Evolutionary conservation across 371 early-diverging fungal genomes (phyloP), one percentile per base, ranked within the genome.

Genomic region (Mortierella sp.): DNA sequence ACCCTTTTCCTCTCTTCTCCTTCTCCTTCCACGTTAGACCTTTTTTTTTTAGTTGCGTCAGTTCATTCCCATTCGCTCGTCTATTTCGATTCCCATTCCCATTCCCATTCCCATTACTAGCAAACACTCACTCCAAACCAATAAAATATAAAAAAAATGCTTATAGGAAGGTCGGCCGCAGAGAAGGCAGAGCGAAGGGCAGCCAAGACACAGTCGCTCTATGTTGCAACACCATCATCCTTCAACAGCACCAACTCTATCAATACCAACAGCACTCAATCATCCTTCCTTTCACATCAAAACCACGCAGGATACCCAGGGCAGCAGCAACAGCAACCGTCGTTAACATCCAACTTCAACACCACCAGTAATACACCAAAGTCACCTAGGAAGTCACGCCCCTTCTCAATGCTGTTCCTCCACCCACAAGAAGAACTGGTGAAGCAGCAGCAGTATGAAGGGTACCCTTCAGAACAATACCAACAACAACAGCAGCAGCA

Each of bases 131-230:
- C 22, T 61, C 40, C 49, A 62, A 51, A 55, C 24, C 14, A 49
- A 49, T 20, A 49, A 49, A 49, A 49, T 49, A 40, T 14, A 12
- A 26, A 32, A 39, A 65, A 18, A 11, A 74, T 79, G 79, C 75
- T 79, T 57, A 67, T 75, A 22, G 79, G 79, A 70, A 66, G 66
- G 72, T 70, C 78, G 5, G 61, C 77, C 54, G 47, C 73, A 64
- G 75, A 75, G 32, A 75, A 64, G 72, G 75, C 74, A 28, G 75
- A 80, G 43, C 67, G 72, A 63, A 63, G 80, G 28, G 80, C 80
- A 22, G 75, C 69, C 54, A 80, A 80, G 75, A 64, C 80, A 18
- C 80, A 80, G 66, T 80, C 80, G 49, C 80, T 80, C 69, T 80
- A 80, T 43, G 69, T 75, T 52, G 65, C 80, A 18, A 80, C 80